Conservation (phyloP, 441 rosid genomes). For the Euphorbia corollata region DNA sequence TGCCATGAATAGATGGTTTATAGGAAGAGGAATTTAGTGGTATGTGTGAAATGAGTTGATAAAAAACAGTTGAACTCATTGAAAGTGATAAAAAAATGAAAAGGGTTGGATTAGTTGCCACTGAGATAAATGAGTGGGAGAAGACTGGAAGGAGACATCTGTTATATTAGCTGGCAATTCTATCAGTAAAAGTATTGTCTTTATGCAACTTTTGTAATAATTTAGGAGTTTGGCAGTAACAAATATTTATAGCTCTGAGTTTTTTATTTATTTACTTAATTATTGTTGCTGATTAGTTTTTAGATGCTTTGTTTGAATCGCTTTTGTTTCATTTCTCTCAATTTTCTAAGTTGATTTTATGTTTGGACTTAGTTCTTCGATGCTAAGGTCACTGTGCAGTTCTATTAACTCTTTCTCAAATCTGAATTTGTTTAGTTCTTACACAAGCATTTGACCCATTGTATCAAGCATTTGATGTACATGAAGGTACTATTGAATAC, state of each 20-base stretch:
- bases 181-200: constrained; percentile 44
- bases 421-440: too few relatives aligned
- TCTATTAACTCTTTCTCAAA: too few relatives aligned
- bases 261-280: too few relatives aligned
- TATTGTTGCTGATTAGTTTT: too few relatives aligned
- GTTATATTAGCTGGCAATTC: constrained; percentile 65
- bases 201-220: constrained; percentile 48
- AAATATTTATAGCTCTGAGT: too few relatives aligned
- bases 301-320: too few relatives aligned
- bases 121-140: constrained; percentile 57
- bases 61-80: constrained; percentile 23
- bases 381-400: too few relatives aligned
- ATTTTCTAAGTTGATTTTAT: too few relatives aligned
- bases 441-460: constrained; percentile 16
- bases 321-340: too few relatives aligned
- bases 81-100: constrained; percentile 25
- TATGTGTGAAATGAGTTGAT: constrained; percentile 15
- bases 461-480: constrained; percentile 51
- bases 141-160: constrained; percentile 64
- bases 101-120: constrained; percentile 45
- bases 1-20: constrained; percentile 13
- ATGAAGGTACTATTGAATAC: constrained; percentile 25
- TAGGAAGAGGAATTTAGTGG: constrained; percentile 23
- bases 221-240: constrained; percentile 30
- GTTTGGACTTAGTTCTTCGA: too few relatives aligned